A percentile compares a stretch with the other conserved stretches of the same genome.
phyloP scores from a whole-genome alignment of 169 alveolate species.

The Plasmodium vivax region DNA sequence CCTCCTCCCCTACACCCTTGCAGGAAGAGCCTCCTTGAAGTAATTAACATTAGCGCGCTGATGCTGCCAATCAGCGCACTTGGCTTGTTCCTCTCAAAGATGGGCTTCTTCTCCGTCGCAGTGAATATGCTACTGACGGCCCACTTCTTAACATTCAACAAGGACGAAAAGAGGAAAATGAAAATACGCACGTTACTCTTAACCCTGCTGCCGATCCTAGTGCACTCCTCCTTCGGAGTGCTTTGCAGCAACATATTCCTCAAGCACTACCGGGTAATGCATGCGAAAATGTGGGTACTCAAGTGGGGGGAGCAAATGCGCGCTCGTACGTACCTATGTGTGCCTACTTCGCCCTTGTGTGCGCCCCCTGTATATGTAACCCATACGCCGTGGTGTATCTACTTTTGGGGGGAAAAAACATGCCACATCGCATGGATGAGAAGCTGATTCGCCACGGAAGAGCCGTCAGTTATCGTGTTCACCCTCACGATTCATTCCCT shows the following conservation, averaged over 20 bases:
- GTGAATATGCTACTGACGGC: conserved; percentile 72
- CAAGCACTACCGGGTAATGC: conserved; percentile 45
- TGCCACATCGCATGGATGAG: not conserved
- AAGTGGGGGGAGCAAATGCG: not conserved
- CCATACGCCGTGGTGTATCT: not conserved
- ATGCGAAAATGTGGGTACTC: not conserved
- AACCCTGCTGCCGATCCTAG: conserved; percentile 47
- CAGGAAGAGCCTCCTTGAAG: conserved; percentile 59
- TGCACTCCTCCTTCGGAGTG: conserved; percentile 58
- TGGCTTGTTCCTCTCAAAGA: conserved; percentile 68
- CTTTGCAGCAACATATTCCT: conserved; percentile 32
- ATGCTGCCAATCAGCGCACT: conserved; percentile 51
- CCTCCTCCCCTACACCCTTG: not conserved
- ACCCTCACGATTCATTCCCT: not conserved
- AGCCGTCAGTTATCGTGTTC: not conserved
- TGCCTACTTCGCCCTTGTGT: not conserved
- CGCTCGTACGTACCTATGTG: not conserved
- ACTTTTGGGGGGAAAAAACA: not conserved
- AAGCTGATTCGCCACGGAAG: not conserved
- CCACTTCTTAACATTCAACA: conserved; percentile 72
- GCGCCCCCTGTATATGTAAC: not conserved
- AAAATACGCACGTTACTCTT: conserved; percentile 48
- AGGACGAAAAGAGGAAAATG: conserved; percentile 73
- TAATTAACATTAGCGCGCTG: conserved; percentile 44
- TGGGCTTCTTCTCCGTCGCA: conserved; percentile 71